Base-by-base conservation (phyloP, 306 rosid species). In the Quercus rubra region DNA sequence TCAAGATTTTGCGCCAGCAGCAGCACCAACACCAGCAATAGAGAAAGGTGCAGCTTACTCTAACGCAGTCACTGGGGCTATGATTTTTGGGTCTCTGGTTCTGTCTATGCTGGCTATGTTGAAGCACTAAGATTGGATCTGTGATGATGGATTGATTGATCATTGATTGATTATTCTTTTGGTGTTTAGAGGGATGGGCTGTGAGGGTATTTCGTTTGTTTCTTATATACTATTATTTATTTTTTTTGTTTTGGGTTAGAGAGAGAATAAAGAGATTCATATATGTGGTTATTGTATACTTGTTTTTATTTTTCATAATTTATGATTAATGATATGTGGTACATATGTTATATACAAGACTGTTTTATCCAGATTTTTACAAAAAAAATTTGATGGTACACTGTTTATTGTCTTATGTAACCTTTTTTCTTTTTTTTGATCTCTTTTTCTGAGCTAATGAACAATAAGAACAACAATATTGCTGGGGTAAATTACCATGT, bases 81-180 rank as follows among this genome's bases (percentile, higher is more conserved):
- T 85, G 77, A 33, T 88, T 18, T 83, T 61, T 49, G 81, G 80
- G 58, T 89, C 87, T 20, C n/a, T 77, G 67, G 71, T 78, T 38
- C 12, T 83, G 4, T 83, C 88, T 43, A 27, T 79, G 67, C 46
- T 80, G 0, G 85, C 85, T 10, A 57, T 80, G 30, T 82, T 77
- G 41, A 84, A 79, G 83, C 80, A 80, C 51, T 66, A 33, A 57
- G 41, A 17, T 13, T 0, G 38, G 18, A 54, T 54, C 23, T 54
- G 18, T 5, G 76, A 61, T 58, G 46, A 38, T 38, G 46, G 46
- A 38, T 38, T 7, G 46, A 38, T 38, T 38, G 46, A 38, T 38
- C 46, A 38, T 13, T 27, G 35, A 25, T 62, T 2, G 15, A 23
- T 13, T 12, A 13, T 62, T 23, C 9, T 62, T 27, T 61, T 61